Base-by-base conservation (phyloP, 306 rosid genomes). In the Rosa chinensis region DNA sequence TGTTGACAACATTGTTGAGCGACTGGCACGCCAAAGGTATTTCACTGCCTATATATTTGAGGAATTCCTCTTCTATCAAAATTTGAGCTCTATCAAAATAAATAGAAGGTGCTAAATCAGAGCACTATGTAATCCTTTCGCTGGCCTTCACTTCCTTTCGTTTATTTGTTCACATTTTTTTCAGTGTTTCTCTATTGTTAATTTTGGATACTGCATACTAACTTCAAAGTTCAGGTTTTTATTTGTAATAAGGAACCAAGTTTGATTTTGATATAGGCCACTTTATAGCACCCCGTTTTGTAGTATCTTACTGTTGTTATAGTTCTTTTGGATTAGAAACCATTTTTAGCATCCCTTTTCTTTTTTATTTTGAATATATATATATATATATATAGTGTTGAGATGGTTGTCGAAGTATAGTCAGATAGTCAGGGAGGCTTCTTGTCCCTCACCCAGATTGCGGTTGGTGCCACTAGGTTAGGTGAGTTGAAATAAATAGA, bases 1-100 rank as follows among this genome's bases (percentile, higher is more conserved):
- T 82, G 98, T 95, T 70, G 99, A 95, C 86, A 95, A 95, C 96
- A 91, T 95, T 47, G 99, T 95, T 79, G 99, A 95, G 89, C 88
- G 98, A 76, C 92, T 95, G 53, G 98, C 88, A 76, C 86, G 90
- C 78, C 96, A 88, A 72, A 91, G 92, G 99, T 93, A 85, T 72
- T 70, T 40, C 66, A 68, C 63, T 85, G 58, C 82, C 62, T 66
- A 76, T 7, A 44, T 78, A 21, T 50, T 84, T 42, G 61, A 16
- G 80, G 72, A 70, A 32, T 63, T 61, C 59, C 53, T 55, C 59
- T 71, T 78, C 61, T 44, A 11, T 70, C 47, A 21, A 55, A 12
- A 3, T 13, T 21, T 21, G 43, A 14, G 25, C 53, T 42, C 37
- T 56, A 40, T 45, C 39, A 74, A 56, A 56, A 40, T 40, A 13